Base-by-base conservation (phyloP, 1,284 basidiomycete genomes). In the Melampsora medusae region DNA sequence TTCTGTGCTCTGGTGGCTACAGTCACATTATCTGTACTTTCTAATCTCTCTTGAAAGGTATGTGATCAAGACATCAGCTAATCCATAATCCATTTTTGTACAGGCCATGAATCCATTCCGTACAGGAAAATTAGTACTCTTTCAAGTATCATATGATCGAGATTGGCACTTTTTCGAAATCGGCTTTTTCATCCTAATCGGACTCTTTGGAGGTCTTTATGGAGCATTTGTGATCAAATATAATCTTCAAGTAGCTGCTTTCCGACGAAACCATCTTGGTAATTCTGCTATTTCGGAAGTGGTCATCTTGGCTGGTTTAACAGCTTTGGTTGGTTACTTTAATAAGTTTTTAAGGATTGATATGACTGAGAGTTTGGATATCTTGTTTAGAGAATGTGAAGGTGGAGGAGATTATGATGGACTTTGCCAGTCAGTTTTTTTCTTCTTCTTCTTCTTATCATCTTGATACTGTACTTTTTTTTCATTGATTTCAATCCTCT, bases 81-180 rank as follows among this genome's bases (percentile, higher is more conserved):
- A 17, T 49, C 38, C 9, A 6, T 48, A 19, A 22, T 4, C 22
- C 9, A 9, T 10, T 25, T 66, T n/a, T 19, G 31, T 69, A 10
- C 79, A 94, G 91, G 92, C 92, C 2, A 95, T 99, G 91, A 98
- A 99, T 82, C 97, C 97, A 0, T 99, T 94, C 85, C 88, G 95
- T 33, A 99, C 97, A 0, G 97, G 97, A 49, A 99, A 99, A 83
- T 89, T 99, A 38, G 97, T 99, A 80, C 85, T 98, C 78, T 99
- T 99, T 86, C 93, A 97, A 83, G 93, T 99, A 78, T 96, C 94
- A 6, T 99, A 99, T 83, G 93, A 92, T 82, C 88, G 95, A 38
- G 93, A 96, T 81, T 99, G 97, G 97, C 96, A 99, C 83, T 98
- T 97, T 85, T 99, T 99, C 82, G 97, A 98, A 83, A 92, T 99